A percentile compares a stretch with the other conserved stretches of the same genome.
phyloP scores from a whole-genome alignment of 2,329 filamentous ascomycete species.

The Elsinoe perseae region DNA sequence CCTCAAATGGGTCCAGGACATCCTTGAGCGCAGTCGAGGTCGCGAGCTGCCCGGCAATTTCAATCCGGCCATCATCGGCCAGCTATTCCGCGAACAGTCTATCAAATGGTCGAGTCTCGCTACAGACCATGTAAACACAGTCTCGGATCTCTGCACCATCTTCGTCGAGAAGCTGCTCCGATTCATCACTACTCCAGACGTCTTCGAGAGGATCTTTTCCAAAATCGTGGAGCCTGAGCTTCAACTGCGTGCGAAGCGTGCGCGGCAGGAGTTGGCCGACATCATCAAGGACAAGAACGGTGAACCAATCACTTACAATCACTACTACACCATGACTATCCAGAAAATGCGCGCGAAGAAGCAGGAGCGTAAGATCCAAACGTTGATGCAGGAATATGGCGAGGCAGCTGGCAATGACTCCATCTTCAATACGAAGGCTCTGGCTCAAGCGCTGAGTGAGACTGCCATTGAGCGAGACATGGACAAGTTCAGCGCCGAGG shows the following conservation, averaged over 20 bases:
- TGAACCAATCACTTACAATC: slow-evolving; percentile 33
- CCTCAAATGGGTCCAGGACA: slow-evolving; percentile 34
- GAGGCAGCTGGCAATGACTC: no score
- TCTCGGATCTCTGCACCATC: slow-evolving; percentile 29
- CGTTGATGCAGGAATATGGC: slow-evolving; percentile 29
- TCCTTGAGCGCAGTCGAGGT: slow-evolving; percentile 40
- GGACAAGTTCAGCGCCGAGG: slow-evolving; percentile 28
- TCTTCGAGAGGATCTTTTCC: slow-evolving; percentile 31
- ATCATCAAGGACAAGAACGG: slow-evolving; percentile 41
- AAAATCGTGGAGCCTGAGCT: slow-evolving; percentile 37
- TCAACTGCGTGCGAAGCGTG: slow-evolving; percentile 28
- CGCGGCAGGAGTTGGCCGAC: slow-evolving; percentile 38
- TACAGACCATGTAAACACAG: slow-evolving; percentile 29
- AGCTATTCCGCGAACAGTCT: slow-evolving; percentile 55
- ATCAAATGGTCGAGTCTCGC: slow-evolving; percentile 44
- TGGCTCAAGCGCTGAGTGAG: neutral
- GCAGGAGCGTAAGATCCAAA: slow-evolving; percentile 18
- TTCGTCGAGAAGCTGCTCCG: slow-evolving; percentile 34
- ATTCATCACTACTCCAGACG: neutral
- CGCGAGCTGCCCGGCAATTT: slow-evolving; percentile 55
- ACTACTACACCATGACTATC: slow-evolving; percentile 31
- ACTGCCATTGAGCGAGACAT: slow-evolving; percentile 24
- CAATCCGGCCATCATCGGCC: slow-evolving; percentile 51
- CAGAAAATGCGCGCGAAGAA: slow-evolving; percentile 26
- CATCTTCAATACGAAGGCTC: neutral